phyloP scores from a whole-genome alignment of 2,329 filamentous ascomycete genomes.

The Fusarium sp. region DNA sequence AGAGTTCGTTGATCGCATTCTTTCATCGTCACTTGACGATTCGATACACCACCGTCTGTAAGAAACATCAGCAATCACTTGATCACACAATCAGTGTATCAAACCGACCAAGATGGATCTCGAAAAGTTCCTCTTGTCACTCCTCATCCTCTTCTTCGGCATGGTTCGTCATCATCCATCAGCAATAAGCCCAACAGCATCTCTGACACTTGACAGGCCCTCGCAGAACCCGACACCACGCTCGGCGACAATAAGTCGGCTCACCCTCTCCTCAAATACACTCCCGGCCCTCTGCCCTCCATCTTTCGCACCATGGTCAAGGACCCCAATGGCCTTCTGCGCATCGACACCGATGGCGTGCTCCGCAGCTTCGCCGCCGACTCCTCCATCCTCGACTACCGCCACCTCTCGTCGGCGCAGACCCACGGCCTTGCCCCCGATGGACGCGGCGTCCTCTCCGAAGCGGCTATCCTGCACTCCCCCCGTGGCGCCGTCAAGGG shows the following conservation, averaged over 20 bases:
- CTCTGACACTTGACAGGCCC: not conserved
- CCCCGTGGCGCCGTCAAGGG: not conserved
- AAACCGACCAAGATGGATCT: not conserved
- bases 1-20: not conserved
- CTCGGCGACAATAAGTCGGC: not conserved
- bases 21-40: conserved; percentile 1
- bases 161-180: not conserved
- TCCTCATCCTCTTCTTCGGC: not conserved
- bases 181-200: not conserved
- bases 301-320: conserved; percentile 10
- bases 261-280: conserved; percentile 10
- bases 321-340: conserved; percentile 3
- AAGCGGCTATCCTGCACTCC: not conserved
- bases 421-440: conserved; percentile 6
- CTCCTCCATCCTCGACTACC: conserved; percentile 15
- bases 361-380: conserved; percentile 20
- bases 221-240: not conserved
- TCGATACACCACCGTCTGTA: not conserved
- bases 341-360: not conserved
- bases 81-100: not conserved
- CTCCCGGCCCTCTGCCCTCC: not conserved
- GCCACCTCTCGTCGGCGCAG: not conserved
- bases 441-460: conserved; percentile 1
- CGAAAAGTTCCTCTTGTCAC: not conserved
- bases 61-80: not conserved